Evolutionary conservation across 192 early-diverging fungal species (phyloP).

Genomic region (Pilobolus umbonatus): DNA sequence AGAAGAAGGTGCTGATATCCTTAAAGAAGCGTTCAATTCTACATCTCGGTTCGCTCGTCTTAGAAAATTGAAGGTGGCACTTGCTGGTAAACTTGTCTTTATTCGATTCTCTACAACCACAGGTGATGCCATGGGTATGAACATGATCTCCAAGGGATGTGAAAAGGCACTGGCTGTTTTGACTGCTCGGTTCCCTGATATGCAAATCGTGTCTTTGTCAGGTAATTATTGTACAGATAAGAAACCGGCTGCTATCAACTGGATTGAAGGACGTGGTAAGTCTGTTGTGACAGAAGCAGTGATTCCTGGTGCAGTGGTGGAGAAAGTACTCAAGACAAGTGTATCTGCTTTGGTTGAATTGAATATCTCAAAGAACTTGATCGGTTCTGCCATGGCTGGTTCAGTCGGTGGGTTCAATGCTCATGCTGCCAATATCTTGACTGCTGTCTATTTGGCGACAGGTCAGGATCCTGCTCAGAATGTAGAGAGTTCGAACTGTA

Average conservation of each 20-base stretch:
- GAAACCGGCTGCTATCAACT: constrained; percentile 96
- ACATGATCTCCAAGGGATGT: constrained; percentile 97
- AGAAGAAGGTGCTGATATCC: constrained; percentile 46
- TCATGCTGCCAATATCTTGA: constrained; percentile 90
- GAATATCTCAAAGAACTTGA: constrained; percentile 85
- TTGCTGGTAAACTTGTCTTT: constrained; percentile 80
- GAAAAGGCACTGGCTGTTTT: constrained; percentile 74
- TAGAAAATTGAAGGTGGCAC: constrained; percentile 70
- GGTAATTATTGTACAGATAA: constrained; percentile 98
- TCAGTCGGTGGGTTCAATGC: constrained; percentile 90
- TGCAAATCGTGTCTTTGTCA: constrained; percentile 75
- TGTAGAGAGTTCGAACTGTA: constrained; percentile 89
- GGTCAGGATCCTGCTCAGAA: constrained; percentile 97
- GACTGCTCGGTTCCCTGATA: constrained; percentile 57
- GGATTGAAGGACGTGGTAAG: constrained; percentile 96
- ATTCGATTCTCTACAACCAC: constrained; percentile 89
- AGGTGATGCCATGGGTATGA: constrained; percentile 98
- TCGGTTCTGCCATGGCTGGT: constrained; percentile 94
- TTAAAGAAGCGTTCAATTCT: constrained; percentile 78
- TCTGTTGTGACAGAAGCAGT: constrained; percentile 84
- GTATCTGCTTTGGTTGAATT: constrained; percentile 71
- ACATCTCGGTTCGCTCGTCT: constrained; percentile 88
- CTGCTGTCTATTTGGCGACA: constrained; percentile 87
- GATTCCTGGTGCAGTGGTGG: constrained; percentile 74
- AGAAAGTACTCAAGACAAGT: constrained; percentile 82